Percentiles rank a stretch among this genome's conserved stretches.
Conservation (phyloP, 2,329 filamentous ascomycete species). For the Sclerotinia borealis region DNA sequence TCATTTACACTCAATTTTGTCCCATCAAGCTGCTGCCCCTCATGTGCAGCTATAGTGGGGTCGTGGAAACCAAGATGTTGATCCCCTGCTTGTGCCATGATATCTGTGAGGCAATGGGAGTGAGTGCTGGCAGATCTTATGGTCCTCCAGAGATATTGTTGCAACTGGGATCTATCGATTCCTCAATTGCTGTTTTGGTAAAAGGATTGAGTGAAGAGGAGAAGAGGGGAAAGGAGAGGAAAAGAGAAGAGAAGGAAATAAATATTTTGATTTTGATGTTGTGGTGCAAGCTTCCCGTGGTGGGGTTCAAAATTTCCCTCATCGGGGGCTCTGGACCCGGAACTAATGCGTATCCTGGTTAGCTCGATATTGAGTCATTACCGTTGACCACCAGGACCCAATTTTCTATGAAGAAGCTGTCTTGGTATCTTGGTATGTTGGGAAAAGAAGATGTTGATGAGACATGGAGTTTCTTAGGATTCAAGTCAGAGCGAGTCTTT, state of each 20-base stretch:
- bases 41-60: background rate
- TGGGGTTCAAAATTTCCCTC: constrained; percentile 10
- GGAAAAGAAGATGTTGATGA: background rate
- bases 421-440: background rate
- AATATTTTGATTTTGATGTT: background rate
- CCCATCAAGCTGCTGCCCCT: background rate
- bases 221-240: background rate
- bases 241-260: background rate
- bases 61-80: constrained; percentile 15
- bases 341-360: constrained; percentile 8
- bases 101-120: constrained; percentile 30
- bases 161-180: background rate
- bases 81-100: constrained; percentile 25
- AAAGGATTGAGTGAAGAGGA: background rate
- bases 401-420: background rate
- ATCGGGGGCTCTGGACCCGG: background rate
- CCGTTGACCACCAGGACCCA: background rate
- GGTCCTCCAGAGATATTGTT: background rate
- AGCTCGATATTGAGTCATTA: background rate
- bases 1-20: constrained; percentile 8
- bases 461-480: background rate
- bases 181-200: constrained; percentile 1
- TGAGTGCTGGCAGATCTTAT: constrained; percentile 27
- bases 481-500: background rate
- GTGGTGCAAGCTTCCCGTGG: background rate